These are phyloP conservation scores for Penicillium manginii DNA, from an alignment of 495 filamentous ascomycete species.

Conservation along the genomic window DNA sequence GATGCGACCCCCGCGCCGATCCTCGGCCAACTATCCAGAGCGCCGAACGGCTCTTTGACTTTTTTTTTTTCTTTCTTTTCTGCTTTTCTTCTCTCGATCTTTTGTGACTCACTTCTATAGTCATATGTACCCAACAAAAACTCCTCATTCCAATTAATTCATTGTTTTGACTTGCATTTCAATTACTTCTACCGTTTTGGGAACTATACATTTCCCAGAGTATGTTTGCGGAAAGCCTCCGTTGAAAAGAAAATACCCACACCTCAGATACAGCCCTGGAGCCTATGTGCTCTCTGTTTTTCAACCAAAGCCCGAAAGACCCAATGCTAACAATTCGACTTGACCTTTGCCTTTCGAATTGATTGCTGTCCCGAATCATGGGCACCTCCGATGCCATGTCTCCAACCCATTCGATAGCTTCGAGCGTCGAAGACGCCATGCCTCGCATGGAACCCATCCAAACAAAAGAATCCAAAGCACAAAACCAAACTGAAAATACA, in stretches of 20 bases:
- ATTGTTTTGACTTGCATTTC: slow-evolving; percentile 13
- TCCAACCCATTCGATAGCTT: slow-evolving; percentile 14
- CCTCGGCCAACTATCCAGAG: slow-evolving; percentile 22
- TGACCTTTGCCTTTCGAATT: not conserved
- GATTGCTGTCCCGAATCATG: not conserved
- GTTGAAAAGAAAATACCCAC: slow-evolving; percentile 5
- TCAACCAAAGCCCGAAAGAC: not conserved
- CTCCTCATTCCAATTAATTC: not conserved
- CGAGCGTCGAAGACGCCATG: slow-evolving; percentile 23
- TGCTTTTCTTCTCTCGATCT: slow-evolving; percentile 3
- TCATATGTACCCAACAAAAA: slow-evolving; percentile 6
- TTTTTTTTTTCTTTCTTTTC: slow-evolving; percentile 11
- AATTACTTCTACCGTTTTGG: slow-evolving; percentile 4
- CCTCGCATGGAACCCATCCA: slow-evolving; percentile 14
- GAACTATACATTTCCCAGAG: not conserved
- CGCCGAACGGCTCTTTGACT: slow-evolving; percentile 16
- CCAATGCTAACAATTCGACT: not conserved
- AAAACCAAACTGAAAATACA: slow-evolving; percentile 4
- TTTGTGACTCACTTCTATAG: slow-evolving; percentile 23
- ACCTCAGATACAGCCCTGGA: not conserved
- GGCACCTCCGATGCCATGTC: slow-evolving; percentile 16
- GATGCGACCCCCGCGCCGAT: slow-evolving; percentile 20
- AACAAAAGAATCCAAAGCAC: slow-evolving; percentile 20
- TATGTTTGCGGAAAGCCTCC: slow-evolving; percentile 16
- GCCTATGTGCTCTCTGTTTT: too few relatives aligned